Evolutionary conservation across 495 filamentous ascomycete genomes (phyloP).

Genomic region (Podospora bellae-mahoneyi): DNA sequence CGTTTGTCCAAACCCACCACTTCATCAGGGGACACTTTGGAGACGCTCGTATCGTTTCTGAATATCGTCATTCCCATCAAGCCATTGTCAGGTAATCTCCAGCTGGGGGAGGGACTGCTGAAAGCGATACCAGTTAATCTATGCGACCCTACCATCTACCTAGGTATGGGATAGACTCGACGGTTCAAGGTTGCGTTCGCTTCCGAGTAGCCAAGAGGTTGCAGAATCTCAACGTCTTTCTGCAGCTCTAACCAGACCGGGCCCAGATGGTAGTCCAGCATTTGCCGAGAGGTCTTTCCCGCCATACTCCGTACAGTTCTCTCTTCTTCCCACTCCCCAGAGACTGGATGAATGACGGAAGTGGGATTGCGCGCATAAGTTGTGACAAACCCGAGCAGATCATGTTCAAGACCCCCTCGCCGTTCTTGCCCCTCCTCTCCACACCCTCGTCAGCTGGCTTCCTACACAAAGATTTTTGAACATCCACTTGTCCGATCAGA

Average conservation of each 20-base stretch:
- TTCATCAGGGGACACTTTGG: background rate
- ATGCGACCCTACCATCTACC: constrained; percentile 9
- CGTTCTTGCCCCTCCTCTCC: constrained; percentile 1
- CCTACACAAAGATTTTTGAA: constrained; percentile 5
- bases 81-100: too few species aligned
- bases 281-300: constrained; percentile 1
- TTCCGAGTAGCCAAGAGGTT: constrained; percentile 4
- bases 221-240: constrained; percentile 9
- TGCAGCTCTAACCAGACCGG: constrained; percentile 1
- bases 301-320: background rate
- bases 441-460: constrained; percentile 11
- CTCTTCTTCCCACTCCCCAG: background rate
- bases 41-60: background rate
- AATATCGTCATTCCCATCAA: background rate
- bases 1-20: constrained; percentile 3
- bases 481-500: constrained; percentile 25
- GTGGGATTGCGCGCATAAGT: constrained; percentile 9
- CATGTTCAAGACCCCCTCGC: constrained; percentile 20
- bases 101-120: background rate
- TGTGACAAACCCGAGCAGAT: constrained; percentile 25
- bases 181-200: constrained; percentile 1
- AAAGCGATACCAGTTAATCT: background rate
- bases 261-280: background rate
- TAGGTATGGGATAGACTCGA: background rate
- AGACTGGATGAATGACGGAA: constrained; percentile 8